These are phyloP conservation scores for Kodamaea laetipori DNA, from an alignment of 805 yeast species.

Conservation along the genomic window DNA sequence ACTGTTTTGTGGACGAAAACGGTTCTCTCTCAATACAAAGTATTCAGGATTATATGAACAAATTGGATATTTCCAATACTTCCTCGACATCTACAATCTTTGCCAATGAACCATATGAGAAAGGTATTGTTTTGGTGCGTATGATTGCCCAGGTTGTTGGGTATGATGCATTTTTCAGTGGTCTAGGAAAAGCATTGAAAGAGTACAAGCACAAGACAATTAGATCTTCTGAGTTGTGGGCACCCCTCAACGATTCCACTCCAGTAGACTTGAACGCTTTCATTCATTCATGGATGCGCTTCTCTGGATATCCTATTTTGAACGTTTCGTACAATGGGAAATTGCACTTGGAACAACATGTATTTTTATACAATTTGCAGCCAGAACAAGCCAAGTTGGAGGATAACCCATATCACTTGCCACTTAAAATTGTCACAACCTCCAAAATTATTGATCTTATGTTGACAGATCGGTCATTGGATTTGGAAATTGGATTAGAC, in stretches of 20 bases:
- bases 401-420: slow-evolving; percentile 63
- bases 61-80: slow-evolving; percentile 25
- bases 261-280: slow-evolving; percentile 51
- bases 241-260: slow-evolving; percentile 14
- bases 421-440: slow-evolving; percentile 38
- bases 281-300: slow-evolving; percentile 60
- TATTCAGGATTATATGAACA: slow-evolving; percentile 35
- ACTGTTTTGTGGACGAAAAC: slow-evolving; percentile 28
- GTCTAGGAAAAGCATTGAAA: slow-evolving; percentile 42
- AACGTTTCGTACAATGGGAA: slow-evolving; percentile 30
- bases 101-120: slow-evolving; percentile 53
- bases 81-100: slow-evolving; percentile 47
- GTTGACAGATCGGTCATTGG: slow-evolving; percentile 41
- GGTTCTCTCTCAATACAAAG: slow-evolving; percentile 29
- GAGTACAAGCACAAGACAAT: slow-evolving; percentile 38
- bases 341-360: slow-evolving; percentile 36
- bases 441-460: slow-evolving; percentile 30
- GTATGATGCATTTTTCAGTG: slow-evolving; percentile 28
- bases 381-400: slow-evolving; percentile 40
- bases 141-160: slow-evolving; percentile 51
- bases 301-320: slow-evolving; percentile 61
- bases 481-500: slow-evolving; percentile 22
- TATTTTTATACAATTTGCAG: slow-evolving; percentile 31
- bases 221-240: slow-evolving; percentile 58
- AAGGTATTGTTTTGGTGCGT: slow-evolving; percentile 58